These are phyloP conservation scores for Parathielavia hyrcaniae DNA, from an alignment of 495 filamentous ascomycete species.

Conservation along the genomic window DNA sequence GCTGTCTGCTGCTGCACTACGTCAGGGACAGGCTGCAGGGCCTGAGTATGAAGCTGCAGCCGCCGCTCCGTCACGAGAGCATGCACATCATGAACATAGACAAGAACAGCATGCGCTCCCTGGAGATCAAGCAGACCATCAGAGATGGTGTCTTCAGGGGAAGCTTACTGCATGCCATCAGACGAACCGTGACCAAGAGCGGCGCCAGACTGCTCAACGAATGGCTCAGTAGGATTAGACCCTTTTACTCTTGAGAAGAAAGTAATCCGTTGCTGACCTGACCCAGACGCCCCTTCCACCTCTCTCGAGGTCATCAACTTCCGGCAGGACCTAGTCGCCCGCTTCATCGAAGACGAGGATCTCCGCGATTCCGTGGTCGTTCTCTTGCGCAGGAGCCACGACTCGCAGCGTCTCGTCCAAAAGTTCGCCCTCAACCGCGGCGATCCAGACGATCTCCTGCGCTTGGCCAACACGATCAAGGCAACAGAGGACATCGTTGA, in stretches of 20 bases:
- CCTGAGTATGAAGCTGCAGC: conserved; percentile 75
- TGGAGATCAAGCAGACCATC: conserved; percentile 83
- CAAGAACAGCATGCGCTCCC: conserved; percentile 76
- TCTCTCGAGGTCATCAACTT: conserved; percentile 71
- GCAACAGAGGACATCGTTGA: conserved; percentile 64
- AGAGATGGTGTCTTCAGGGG: conserved; percentile 68
- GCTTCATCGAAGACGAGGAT: conserved; percentile 55
- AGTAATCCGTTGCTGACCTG: conserved; percentile 14
- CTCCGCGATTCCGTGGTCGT: conserved; percentile 60
- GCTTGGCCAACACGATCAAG: conserved; percentile 71
- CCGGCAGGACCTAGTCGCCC: conserved; percentile 73
- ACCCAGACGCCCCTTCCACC: conserved; percentile 69
- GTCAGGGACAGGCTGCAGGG: conserved; percentile 71
- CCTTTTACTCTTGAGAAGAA: not conserved
- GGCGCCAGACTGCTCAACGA: conserved; percentile 75
- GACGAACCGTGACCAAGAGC: conserved; percentile 82
- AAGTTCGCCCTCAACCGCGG: conserved; percentile 87
- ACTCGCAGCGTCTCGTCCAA: conserved; percentile 84
- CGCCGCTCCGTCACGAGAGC: conserved; percentile 63
- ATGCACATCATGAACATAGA: conserved; percentile 85
- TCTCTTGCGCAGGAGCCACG: conserved; percentile 70
- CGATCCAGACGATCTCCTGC: conserved; percentile 88
- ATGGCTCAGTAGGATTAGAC: conserved; percentile 59
- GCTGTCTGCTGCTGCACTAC: conserved; percentile 72
- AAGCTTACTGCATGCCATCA: conserved; percentile 81